These are phyloP conservation scores for Rhizopus delemar DNA, from an alignment of 371 early-diverging fungal genomes.

Conservation along the genomic window DNA sequence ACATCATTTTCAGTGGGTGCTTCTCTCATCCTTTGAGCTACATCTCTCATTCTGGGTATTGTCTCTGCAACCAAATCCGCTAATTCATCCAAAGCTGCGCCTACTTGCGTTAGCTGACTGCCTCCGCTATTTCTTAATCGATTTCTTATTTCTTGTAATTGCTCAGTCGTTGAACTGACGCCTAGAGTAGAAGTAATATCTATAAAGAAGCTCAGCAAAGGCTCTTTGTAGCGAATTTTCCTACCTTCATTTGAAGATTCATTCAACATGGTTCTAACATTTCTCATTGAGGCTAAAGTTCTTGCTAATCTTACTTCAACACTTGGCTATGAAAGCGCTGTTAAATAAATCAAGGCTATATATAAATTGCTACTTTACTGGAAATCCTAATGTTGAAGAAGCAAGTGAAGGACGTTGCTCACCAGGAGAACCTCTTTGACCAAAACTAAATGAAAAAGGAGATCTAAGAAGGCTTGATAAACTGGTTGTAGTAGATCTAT, in stretches of 20 bases:
- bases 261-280: conserved; percentile 44
- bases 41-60: conserved; percentile 39
- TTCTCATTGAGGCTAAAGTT: conserved; percentile 46
- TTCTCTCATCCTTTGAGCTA: conserved; percentile 31
- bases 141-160: conserved; percentile 42
- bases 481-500: background rate
- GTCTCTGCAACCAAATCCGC: conserved; percentile 40
- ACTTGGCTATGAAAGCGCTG: conserved; percentile 29
- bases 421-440: conserved; percentile 13
- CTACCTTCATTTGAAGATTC: conserved; percentile 25
- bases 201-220: background rate
- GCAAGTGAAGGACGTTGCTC: conserved; percentile 4
- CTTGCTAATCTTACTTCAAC: conserved; percentile 49
- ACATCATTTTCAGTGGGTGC: conserved; percentile 7
- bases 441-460: conserved; percentile 20
- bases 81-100: conserved; percentile 45
- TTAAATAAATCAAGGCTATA: background rate
- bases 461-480: conserved; percentile 4
- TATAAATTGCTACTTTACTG: conserved; percentile 24
- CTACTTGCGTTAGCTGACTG: conserved; percentile 39
- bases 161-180: conserved; percentile 27
- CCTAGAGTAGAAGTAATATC: conserved; percentile 2
- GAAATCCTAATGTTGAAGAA: conserved; percentile 19
- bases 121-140: conserved; percentile 36
- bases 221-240: background rate